Base-by-base conservation (phyloP, 2,329 filamentous ascomycete species). In the Aureobasidium sp. region DNA sequence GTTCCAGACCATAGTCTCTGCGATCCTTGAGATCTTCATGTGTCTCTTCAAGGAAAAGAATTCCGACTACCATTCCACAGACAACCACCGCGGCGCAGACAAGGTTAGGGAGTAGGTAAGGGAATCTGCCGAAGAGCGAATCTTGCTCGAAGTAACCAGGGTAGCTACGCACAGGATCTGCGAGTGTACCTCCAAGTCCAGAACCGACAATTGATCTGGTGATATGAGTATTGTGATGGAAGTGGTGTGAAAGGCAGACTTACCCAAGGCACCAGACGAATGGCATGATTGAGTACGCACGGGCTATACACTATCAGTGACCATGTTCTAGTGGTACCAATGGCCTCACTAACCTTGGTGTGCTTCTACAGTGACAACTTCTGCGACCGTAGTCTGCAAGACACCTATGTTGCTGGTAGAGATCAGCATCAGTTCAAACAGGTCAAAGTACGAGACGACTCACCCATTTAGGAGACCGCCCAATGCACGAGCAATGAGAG, bases 261-360 rank as follows among this genome's bases (percentile, higher is more conserved):
- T 75, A 88, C 77, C 93, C 93, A 64, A 98, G 79, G 66, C 90
- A 96, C 93, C 93, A 98, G 22, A 97, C 88, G 67, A 95, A 89
- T 6, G 93, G 93, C 90, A 98, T 96, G 61, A 97, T 90, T 11
- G 91, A 89, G 71, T 95, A 98, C 45, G 91, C 93, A 62, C 88
- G 88, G 61, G 90, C 86, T 90, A 57, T 55, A 39, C 7, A 24
- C 12, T 21, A 42, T 59, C 32, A 60, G 49, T 30, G 4, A 4
- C 25, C 3, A 39, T 40, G 17, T 29, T 34, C 53, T 30, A 24
- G 42, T 57, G 5, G 34, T 6, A 59, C 4, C 14, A 34, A 42
- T 21, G 7, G 14, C 4, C 22, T 16, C 30, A 71, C 85, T 71
- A 70, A 89, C 86, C 86, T 69, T 97, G 90, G 67, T 97, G 90